Base-by-base conservation (phyloP, 2,329 filamentous ascomycete genomes). In the Aureobasidium sp. region DNA sequence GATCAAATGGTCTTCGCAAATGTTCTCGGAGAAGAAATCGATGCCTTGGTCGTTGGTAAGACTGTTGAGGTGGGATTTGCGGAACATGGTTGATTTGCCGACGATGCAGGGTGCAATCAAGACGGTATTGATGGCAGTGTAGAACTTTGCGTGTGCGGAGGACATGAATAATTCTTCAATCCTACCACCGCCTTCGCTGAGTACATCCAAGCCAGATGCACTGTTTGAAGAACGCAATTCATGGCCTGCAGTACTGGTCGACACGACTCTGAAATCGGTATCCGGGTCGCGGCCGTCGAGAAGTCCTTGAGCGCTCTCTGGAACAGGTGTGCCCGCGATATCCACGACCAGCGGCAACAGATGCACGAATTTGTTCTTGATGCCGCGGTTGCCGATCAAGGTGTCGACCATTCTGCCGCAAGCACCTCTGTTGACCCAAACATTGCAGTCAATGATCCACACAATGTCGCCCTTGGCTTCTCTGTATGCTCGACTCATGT, bases 21-120 rank as follows among this genome's bases (percentile, higher is more conserved):
- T 97, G 71, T 96, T 96, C 66, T 90, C 83, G 2, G 91, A 96
- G 76, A 99, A 99, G 76, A 87, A 92, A 74, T 97, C 91, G 66
- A 99, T 87, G 0, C 94, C 95, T 0, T 76, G 85, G 72, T 71
- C 80, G 0, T 75, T 69, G 0, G 85, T 87, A 9, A 94, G 83
- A 66, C 83, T 82, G 74, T 97, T 85, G 39, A 99, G 84, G 70
- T 99, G 93, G 0, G 90, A 90, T 65, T 89, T 90, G 63, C 94
- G 89, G 76, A 97, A 99, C 92, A 99, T 97, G 77, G 95, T 97
- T 70, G 91, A 96, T 78, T 99, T 99, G 56, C 94, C 94, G 25
- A 97, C 88, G 63, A 96, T 88, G 75, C 94, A 99, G 9, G 95
- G 94, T 0, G 94, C 94, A 58, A 97, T 78, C 3, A 89, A 83